phyloP scores from a whole-genome alignment of 352 stramenopile genomes.

The Globisporangium ultimum region DNA sequence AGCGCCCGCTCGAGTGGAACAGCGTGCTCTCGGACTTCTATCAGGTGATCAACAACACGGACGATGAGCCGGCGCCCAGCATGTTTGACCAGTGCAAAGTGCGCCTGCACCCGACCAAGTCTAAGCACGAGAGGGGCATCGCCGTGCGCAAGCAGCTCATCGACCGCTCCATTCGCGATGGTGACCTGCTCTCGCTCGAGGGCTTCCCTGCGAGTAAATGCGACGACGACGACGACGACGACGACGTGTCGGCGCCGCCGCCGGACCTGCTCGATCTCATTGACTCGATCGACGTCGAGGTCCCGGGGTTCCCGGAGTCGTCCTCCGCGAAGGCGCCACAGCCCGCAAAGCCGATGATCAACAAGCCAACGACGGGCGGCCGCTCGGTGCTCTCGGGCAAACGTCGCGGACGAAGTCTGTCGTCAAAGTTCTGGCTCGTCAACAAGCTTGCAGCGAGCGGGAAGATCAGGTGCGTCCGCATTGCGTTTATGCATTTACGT shows the following conservation, averaged over 20 bases:
- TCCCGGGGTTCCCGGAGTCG: constrained; percentile 27
- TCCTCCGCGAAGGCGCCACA: constrained; percentile 15
- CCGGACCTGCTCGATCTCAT: constrained; percentile 69
- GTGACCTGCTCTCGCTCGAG: constrained; percentile 71
- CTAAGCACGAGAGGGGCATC: constrained; percentile 74
- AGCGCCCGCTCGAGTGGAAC: constrained; percentile 75
- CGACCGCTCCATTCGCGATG: constrained; percentile 79
- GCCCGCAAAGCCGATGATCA: constrained; percentile 26
- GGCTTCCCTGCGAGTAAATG: constrained; percentile 37
- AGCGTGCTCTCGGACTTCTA: constrained; percentile 78
- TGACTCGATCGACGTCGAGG: constrained; percentile 61
- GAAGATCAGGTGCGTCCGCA: constrained; percentile 55
- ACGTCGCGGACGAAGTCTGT: constrained; percentile 64
- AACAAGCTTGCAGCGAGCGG: constrained; percentile 78
- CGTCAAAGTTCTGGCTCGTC: constrained; percentile 84
- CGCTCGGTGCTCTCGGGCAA: constrained; percentile 33
- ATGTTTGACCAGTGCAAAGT: constrained; percentile 70
- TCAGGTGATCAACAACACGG: constrained; percentile 77
- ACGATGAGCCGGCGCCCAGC: constrained; percentile 60
- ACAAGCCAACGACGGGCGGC: constrained; percentile 3
- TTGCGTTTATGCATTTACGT: not conserved
- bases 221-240: constrained; percentile 23
- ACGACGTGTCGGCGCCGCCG: constrained; percentile 22
- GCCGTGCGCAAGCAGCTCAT: constrained; percentile 64
- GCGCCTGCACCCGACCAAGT: constrained; percentile 78